These are phyloP conservation scores for Viridothelium virens DNA, from an alignment of 495 filamentous ascomycete species.

Conservation along the genomic window DNA sequence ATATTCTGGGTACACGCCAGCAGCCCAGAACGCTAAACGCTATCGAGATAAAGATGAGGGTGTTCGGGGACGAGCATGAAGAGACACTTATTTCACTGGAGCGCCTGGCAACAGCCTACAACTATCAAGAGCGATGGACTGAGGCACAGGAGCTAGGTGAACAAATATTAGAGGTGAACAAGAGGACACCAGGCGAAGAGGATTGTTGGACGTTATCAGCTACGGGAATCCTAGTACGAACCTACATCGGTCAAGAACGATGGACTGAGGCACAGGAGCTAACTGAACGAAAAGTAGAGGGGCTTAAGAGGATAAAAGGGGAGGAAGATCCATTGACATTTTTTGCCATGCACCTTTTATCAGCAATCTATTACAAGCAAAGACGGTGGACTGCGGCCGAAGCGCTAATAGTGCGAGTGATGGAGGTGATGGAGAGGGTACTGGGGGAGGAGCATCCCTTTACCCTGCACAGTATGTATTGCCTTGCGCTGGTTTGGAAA, in stretches of 20 bases:
- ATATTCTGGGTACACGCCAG: slow-evolving; percentile 46
- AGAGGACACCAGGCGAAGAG: not conserved
- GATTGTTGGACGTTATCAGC: not conserved
- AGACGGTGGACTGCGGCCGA: too few relatives aligned
- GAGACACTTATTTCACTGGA: not conserved
- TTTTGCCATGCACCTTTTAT: too few relatives aligned
- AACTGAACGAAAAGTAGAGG: not conserved
- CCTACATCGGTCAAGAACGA: not conserved
- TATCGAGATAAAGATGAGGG: not conserved
- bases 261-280: not conserved
- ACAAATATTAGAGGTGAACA: not conserved
- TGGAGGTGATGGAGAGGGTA: too few relatives aligned
- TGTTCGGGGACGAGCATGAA: not conserved
- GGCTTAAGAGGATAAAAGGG: not conserved
- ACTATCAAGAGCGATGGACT: not conserved
- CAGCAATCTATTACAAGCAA: too few relatives aligned
- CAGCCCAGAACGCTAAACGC: slow-evolving; percentile 10
- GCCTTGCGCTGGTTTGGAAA: too few relatives aligned
- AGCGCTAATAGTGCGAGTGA: too few relatives aligned
- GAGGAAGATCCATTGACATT: not conserved
- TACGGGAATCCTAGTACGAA: not conserved
- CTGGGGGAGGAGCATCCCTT: too few relatives aligned
- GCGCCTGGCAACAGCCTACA: not conserved
- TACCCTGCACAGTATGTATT: too few relatives aligned
- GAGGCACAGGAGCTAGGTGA: not conserved